Base-by-base conservation (phyloP, 2,329 filamentous ascomycete species). In the Fusarium veterinarium region DNA sequence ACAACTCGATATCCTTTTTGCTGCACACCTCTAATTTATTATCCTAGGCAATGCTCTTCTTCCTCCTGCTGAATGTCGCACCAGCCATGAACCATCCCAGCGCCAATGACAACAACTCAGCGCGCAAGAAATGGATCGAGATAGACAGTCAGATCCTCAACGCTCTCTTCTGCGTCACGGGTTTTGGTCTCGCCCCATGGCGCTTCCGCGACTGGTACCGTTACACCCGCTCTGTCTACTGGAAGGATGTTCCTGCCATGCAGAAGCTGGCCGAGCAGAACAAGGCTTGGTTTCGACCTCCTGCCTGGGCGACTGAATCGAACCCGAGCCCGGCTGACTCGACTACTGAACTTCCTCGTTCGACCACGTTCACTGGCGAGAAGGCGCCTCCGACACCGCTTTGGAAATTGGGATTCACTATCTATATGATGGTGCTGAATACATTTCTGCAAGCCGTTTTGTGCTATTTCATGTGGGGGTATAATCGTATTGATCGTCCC, bases 131-230 rank as follows among this genome's bases (percentile, higher is more conserved):
- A 66, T 97, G 94, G 94, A 89, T 97, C 71, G 94, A 97, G 81
- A 91, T 90, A 75, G 92, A 95, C 79, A 93, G 91, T 2, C 94
- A 97, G 79, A 92, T 97, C 65, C 75, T 82, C 23, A 97, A 95
- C 77, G 92, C 88, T 0, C 87, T 97, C 1, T 97, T 97, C 86
- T 96, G 93, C 81, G 90, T 96, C 9, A 95, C 93, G 2, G 94
- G 91, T 1, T 95, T 96, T 71, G 93, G 94, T 0, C 86, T 95
- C 8, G 91, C 93, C 2, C 94, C 94, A 0, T 97, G 93, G 93
- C 88, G 94, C 35, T 92, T 95, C 73, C 87, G 93, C 28, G 94
- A 49, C 16, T 49, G 46, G 46, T 49, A 49, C n/a, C 30, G 20
- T n/a, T 49, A 49, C 11, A 49, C 46, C 4, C 46, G 46, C 6